Conservation (phyloP, 2,329 filamentous ascomycete genomes). For the Phialophora verrucosa region DNA sequence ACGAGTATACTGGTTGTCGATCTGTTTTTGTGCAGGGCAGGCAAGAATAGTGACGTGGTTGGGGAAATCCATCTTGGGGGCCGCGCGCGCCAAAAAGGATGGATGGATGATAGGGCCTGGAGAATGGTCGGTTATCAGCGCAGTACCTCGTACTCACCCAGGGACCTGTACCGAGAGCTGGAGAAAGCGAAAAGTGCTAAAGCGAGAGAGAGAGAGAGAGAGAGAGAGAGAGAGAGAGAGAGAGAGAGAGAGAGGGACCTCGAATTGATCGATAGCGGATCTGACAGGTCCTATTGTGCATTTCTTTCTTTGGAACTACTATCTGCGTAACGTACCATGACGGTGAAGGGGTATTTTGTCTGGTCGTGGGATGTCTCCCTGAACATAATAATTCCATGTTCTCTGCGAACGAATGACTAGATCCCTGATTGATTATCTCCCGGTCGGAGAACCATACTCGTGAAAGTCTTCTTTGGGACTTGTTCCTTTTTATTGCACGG, state of each 20-base stretch:
- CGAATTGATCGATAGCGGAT: background rate
- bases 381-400: background rate
- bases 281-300: background rate
- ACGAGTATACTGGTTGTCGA: background rate
- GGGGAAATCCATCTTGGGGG: background rate
- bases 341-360: slow-evolving; percentile 8
- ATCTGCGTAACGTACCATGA: slow-evolving; percentile 1
- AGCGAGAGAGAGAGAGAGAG: too few relatives aligned
- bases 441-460: background rate
- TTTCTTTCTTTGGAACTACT: background rate
- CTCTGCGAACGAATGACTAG: background rate
- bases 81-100: too few relatives aligned
- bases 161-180: too few relatives aligned
- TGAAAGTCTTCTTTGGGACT: background rate
- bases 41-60: background rate
- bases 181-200: too few relatives aligned
- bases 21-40: background rate
- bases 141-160: too few relatives aligned
- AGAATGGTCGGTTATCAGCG: too few relatives aligned
- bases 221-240: background rate
- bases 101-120: too few relatives aligned
- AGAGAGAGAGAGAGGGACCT: background rate
- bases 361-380: background rate
- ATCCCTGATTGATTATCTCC: background rate
- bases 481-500: background rate